phyloP scores from a whole-genome alignment of 495 filamentous ascomycete species.

The Mytilinidion resinicola region DNA sequence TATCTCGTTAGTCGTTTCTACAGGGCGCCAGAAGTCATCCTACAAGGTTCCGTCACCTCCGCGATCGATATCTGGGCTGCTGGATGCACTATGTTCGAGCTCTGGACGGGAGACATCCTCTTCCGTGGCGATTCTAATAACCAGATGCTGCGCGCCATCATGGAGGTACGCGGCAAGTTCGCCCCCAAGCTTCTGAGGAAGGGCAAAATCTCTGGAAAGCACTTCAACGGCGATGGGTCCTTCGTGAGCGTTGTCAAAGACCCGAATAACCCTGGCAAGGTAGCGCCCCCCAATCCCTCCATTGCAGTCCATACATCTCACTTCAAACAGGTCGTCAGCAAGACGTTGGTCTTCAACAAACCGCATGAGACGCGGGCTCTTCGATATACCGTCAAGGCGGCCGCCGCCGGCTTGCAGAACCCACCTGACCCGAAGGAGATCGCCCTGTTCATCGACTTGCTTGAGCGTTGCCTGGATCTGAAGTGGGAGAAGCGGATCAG shows the following conservation, averaged over 20 bases:
- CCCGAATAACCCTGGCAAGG: slow-evolving; percentile 34
- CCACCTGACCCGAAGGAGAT: slow-evolving; percentile 69
- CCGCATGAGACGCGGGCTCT: slow-evolving; percentile 64
- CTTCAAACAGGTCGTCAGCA: slow-evolving; percentile 4
- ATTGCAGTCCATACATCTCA: slow-evolving; percentile 3
- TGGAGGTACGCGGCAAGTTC: slow-evolving; percentile 93
- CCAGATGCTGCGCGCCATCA: slow-evolving; percentile 91
- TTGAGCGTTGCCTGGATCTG: slow-evolving; percentile 79
- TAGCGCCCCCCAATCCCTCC: not conserved
- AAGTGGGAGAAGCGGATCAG: slow-evolving; percentile 93
- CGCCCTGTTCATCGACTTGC: slow-evolving; percentile 71
- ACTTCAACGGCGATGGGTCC: slow-evolving; percentile 84
- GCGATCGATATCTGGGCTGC: slow-evolving; percentile 97
- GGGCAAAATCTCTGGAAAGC: slow-evolving; percentile 61
- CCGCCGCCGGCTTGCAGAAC: slow-evolving; percentile 58
- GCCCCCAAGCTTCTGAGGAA: slow-evolving; percentile 78
- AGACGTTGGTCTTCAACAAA: slow-evolving; percentile 17
- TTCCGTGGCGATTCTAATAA: slow-evolving; percentile 96
- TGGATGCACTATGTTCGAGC: slow-evolving; percentile 91
- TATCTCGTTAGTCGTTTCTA: slow-evolving; percentile 97
- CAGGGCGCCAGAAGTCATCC: slow-evolving; percentile 91
- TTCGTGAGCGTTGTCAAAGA: slow-evolving; percentile 85
- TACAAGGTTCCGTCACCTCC: slow-evolving; percentile 90
- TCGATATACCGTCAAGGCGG: slow-evolving; percentile 65
- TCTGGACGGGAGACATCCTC: slow-evolving; percentile 95